Conservation (phyloP, 345 rosid genomes). For the Passiflora organensis region DNA sequence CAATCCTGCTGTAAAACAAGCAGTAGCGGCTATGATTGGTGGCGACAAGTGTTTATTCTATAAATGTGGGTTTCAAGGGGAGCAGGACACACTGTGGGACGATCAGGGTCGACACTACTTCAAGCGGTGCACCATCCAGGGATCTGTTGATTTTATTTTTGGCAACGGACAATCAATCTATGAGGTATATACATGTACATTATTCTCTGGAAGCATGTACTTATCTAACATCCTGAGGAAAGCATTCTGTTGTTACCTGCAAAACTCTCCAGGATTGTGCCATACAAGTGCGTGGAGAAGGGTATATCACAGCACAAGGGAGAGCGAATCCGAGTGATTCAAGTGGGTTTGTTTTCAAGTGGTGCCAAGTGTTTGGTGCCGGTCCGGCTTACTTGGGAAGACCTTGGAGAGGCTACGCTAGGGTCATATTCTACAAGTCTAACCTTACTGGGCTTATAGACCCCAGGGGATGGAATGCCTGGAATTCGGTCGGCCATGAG, state of each 20-base stretch:
- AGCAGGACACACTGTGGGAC: slow-evolving; percentile 89
- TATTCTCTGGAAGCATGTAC: too few species aligned
- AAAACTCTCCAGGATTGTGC: slow-evolving; percentile 42
- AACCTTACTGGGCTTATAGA: slow-evolving; percentile 23
- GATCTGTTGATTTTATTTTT: slow-evolving; percentile 83
- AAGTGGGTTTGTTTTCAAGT: slow-evolving; percentile 54
- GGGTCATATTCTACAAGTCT: slow-evolving; percentile 45
- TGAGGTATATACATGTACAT: slow-evolving; percentile 36
- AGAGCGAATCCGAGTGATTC: slow-evolving; percentile 30
- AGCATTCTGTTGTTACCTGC: too few species aligned
- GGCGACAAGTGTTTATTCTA: slow-evolving; percentile 66
- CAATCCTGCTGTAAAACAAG: slow-evolving; percentile 39
- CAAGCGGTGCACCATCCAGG: slow-evolving; percentile 55
- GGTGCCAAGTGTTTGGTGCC: slow-evolving; percentile 34
- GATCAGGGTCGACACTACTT: slow-evolving; percentile 61
- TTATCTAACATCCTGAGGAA: too few species aligned
- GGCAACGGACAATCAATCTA: slow-evolving; percentile 73
- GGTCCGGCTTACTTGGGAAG: slow-evolving; percentile 45
- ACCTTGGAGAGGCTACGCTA: slow-evolving; percentile 48
- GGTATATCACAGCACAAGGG: slow-evolving; percentile 58
- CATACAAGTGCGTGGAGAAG: slow-evolving; percentile 46
- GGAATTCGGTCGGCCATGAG: slow-evolving; percentile 33
- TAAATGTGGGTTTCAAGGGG: slow-evolving; percentile 50
- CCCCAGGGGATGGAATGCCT: slow-evolving; percentile 47
- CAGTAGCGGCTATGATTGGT: slow-evolving; percentile 56